Percentiles rank a stretch among this genome's conserved stretches.
These are phyloP conservation scores for Ophiostoma australiae DNA, from an alignment of 2,329 filamentous ascomycete species.

Conservation along the genomic window DNA sequence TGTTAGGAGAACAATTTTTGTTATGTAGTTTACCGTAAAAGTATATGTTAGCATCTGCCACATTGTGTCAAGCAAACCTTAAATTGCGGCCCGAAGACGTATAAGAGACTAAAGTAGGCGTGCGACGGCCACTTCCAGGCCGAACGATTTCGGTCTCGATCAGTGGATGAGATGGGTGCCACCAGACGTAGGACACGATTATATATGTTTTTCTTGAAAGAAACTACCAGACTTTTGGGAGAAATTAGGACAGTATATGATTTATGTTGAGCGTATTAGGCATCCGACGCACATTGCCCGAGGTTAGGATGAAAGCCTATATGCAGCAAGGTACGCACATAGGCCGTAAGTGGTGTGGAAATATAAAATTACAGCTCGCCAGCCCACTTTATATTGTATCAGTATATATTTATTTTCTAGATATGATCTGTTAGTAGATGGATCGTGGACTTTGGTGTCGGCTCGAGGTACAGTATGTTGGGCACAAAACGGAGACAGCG, in stretches of 20 bases:
- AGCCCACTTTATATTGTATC: too few relatives aligned
- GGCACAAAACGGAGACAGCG: not conserved
- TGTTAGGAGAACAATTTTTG: too few relatives aligned
- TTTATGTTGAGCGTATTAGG: too few relatives aligned
- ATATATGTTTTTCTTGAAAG: too few relatives aligned
- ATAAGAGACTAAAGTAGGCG: not conserved
- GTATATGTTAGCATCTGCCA: not conserved
- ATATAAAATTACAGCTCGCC: too few relatives aligned
- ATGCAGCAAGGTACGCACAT: not conserved
- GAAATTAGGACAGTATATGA: not conserved
- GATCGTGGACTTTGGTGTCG: not conserved
- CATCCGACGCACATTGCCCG: not conserved
- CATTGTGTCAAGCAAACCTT: not conserved
- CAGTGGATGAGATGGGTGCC: not conserved
- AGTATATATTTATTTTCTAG: too few relatives aligned
- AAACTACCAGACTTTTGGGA: too few relatives aligned
- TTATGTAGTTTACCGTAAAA: too few relatives aligned
- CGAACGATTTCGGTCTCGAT: not conserved
- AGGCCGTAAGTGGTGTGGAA: not conserved
- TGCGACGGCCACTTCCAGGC: too few relatives aligned
- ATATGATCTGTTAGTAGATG: not conserved
- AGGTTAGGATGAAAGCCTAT: not conserved
- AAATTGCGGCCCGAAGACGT: not conserved
- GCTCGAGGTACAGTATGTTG: not conserved
- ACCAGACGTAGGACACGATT: not conserved